Percentiles rank a stretch among this genome's conserved stretches.
Conservation (phyloP, 805 yeast genomes). For the Blastobotrys parvus region DNA sequence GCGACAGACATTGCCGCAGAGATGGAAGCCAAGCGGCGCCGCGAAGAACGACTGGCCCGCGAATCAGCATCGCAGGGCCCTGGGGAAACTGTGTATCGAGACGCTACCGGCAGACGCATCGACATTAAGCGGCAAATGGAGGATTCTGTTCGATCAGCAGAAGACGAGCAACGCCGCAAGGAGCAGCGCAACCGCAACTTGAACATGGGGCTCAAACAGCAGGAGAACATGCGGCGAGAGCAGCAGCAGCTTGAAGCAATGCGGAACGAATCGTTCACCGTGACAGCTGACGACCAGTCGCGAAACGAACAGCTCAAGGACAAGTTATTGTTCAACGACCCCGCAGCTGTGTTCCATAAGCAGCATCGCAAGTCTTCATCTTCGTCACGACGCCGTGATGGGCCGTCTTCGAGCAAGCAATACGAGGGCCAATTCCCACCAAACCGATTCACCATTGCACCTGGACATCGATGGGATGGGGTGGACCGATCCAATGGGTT, state of each 20-base stretch:
- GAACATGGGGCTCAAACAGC: constrained; percentile 18
- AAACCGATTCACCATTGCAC: constrained; percentile 67
- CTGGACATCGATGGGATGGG: constrained; percentile 90
- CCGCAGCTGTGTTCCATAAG: constrained; percentile 41
- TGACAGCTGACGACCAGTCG: constrained; percentile 19
- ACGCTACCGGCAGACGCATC: constrained; percentile 47
- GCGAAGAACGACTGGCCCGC: constrained; percentile 13
- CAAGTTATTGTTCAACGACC: constrained; percentile 50
- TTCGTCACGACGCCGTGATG: background rate
- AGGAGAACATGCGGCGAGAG: constrained; percentile 18
- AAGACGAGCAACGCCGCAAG: constrained; percentile 22
- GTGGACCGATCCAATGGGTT: constrained; percentile 84
- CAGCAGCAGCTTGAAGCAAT: constrained; percentile 28
- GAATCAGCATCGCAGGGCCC: constrained; percentile 46
- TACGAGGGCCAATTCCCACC: constrained; percentile 50
- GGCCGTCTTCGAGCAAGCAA: background rate
- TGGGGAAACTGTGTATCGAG: constrained; percentile 51
- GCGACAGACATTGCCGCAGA: constrained; percentile 36
- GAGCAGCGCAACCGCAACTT: constrained; percentile 14
- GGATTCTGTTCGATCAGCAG: constrained; percentile 16
- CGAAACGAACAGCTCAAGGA: constrained; percentile 33
- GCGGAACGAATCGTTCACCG: constrained; percentile 14
- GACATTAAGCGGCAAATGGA: constrained; percentile 31
- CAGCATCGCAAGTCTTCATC: background rate
- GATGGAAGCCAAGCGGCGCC: constrained; percentile 26